phyloP scores from a whole-genome alignment of 2,329 filamentous ascomycete species.

The Cladosporium sp. region DNA sequence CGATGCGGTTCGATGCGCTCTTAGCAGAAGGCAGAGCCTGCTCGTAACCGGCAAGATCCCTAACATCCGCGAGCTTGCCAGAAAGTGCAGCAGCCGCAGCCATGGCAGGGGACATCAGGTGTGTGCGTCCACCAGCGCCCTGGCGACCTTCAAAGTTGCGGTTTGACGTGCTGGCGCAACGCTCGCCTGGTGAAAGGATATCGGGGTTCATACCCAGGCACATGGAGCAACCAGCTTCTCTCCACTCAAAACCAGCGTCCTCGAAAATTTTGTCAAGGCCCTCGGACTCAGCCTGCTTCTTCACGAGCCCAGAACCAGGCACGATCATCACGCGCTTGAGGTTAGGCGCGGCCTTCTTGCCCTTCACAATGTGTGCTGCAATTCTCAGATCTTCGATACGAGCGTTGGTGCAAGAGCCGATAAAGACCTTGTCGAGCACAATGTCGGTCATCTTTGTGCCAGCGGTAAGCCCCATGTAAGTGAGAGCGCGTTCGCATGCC shows the following conservation, averaged over 20 bases:
- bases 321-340: conserved; percentile 95
- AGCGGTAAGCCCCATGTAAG: conserved; percentile 91
- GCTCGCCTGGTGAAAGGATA: conserved; percentile 84
- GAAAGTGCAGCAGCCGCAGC: conserved; percentile 84
- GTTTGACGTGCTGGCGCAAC: conserved; percentile 92
- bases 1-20: conserved; percentile 51
- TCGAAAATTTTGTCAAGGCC: conserved; percentile 88
- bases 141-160: conserved; percentile 97
- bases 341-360: conserved; percentile 78
- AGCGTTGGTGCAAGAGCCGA: conserved; percentile 95
- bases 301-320: conserved; percentile 89
- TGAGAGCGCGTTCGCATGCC: conserved; percentile 71
- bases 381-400: conserved; percentile 91
- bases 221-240: conserved; percentile 98
- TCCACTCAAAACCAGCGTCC: conserved; percentile 94
- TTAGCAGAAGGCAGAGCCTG: conserved; percentile 32
- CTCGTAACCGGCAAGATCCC: conserved; percentile 61
- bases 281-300: conserved; percentile 83
- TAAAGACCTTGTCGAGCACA: conserved; percentile 89
- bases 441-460: conserved; percentile 93
- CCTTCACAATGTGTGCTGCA: conserved; percentile 78
- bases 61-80: conserved; percentile 86
- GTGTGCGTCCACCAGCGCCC: conserved; percentile 83
- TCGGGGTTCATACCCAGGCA: conserved; percentile 99
- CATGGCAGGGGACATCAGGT: conserved; percentile 96